Conservation (phyloP, 176 grass and related monocot species). For the Triticum turgidum region DNA sequence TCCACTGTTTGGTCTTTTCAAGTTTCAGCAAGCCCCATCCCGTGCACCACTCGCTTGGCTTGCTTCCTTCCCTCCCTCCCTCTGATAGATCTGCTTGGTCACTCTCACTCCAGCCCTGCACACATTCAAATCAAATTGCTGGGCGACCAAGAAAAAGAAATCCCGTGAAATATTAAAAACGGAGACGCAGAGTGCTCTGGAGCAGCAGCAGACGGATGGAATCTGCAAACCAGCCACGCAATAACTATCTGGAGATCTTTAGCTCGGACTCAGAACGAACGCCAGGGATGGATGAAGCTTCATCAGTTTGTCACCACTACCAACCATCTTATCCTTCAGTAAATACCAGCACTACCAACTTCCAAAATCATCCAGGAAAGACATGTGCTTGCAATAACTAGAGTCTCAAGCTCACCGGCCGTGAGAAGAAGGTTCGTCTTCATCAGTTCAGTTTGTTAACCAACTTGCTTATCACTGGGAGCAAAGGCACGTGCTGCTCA, state of each 20-base stretch:
- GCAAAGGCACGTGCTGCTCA: not conserved
- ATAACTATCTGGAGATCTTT: not conserved
- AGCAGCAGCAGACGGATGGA: not conserved
- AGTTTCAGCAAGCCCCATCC: not conserved
- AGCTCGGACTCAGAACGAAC: no score
- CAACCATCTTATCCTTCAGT: not conserved
- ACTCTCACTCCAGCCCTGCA: conserved; percentile 26
- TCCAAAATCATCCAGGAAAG: no score
- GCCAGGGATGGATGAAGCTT: not conserved
- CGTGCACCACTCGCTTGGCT: not conserved
- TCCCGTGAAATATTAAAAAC: no score
- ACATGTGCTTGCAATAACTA: no score
- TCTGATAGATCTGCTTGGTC: not conserved
- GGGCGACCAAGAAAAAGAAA: not conserved
- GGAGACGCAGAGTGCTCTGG: not conserved
- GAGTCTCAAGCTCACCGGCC: no score
- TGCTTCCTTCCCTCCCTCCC: not conserved
- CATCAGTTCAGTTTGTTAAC: not conserved
- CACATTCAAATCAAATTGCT: not conserved
- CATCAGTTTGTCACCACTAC: not conserved
- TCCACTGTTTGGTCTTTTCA: conserved; percentile 14
- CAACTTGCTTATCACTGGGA: not conserved
- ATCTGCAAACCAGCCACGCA: not conserved
- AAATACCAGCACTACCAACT: no score
- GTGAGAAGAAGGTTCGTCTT: not conserved